Conservation (phyloP, 2,329 filamentous ascomycete genomes). For the Fusarium acutatum region DNA sequence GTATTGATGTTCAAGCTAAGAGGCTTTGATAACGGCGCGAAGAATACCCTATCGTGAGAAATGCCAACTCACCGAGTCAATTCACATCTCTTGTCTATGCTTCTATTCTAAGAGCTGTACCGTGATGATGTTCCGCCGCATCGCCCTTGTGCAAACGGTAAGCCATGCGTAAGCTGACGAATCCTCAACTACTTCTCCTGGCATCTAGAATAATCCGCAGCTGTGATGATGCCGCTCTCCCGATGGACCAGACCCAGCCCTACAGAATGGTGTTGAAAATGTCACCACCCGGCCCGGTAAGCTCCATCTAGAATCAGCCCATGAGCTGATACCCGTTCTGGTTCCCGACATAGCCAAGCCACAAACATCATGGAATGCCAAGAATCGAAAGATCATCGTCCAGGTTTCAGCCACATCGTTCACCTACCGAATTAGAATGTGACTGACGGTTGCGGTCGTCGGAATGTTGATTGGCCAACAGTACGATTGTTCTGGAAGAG, state of each 20-base stretch:
- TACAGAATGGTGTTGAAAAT: too few relatives aligned
- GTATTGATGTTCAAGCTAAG: not conserved
- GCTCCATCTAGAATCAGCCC: not conserved
- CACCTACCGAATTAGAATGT: not conserved
- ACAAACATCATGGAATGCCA: not conserved
- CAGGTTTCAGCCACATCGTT: slow-evolving; percentile 11
- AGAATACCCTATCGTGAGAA: not conserved
- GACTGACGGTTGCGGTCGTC: slow-evolving; percentile 1
- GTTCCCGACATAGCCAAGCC: not conserved
- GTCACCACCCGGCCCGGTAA: not conserved
- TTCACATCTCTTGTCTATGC: fast-evolving
- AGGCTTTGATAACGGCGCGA: not conserved
- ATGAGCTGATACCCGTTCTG: not conserved
- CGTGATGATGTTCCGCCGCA: fast-evolving
- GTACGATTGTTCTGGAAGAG: not conserved
- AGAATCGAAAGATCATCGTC: not conserved
- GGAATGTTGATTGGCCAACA: not conserved
- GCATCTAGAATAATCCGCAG: not conserved
- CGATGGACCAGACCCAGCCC: not conserved
- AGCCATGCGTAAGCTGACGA: not conserved
- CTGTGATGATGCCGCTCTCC: not conserved
- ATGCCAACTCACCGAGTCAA: not conserved
- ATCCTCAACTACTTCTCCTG: too few relatives aligned
- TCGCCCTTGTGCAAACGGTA: fast-evolving
- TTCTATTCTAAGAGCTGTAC: not conserved